Evolutionary conservation across 1,284 basidiomycete genomes (phyloP).

Genomic region (Cutaneotrichosporon cutaneum): DNA sequence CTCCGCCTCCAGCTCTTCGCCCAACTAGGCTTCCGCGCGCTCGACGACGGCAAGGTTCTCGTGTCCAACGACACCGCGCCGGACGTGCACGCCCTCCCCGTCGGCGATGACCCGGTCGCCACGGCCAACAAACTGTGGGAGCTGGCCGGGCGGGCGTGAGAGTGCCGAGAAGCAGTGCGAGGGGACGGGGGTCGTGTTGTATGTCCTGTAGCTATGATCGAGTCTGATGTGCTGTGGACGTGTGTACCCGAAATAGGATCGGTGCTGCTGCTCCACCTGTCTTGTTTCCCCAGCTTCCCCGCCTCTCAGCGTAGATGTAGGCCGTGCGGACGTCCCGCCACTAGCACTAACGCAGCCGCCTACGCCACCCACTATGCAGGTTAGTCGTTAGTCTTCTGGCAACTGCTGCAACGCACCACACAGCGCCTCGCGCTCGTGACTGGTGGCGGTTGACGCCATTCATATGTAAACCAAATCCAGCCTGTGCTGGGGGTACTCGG

Average conservation of each 20-base stretch:
- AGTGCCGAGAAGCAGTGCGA: neutral
- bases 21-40: conserved; percentile 40
- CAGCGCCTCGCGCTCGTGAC: neutral
- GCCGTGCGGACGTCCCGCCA: no score
- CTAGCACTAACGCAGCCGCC: no score
- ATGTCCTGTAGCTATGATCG: neutral
- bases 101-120: conserved; percentile 36
- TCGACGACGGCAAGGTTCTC: conserved; percentile 35
- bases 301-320: no score
- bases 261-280: no score
- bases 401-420: no score
- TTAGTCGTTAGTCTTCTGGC: neutral
- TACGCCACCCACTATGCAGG: neutral
- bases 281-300: no score
- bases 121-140: conserved; percentile 47
- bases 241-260: no score
- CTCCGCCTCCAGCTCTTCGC: conserved; percentile 41
- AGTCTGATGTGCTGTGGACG: neutral
- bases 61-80: conserved; percentile 45
- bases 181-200: neutral
- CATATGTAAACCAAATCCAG: conserved; percentile 22
- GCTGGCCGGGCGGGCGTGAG: conserved; percentile 24
- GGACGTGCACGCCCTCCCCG: conserved; percentile 40
- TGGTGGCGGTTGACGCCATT: conserved; percentile 33
- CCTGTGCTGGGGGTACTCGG: conserved; percentile 18